Conservation (phyloP, 2,329 filamentous ascomycete species). For the Colletotrichum endophyticum region DNA sequence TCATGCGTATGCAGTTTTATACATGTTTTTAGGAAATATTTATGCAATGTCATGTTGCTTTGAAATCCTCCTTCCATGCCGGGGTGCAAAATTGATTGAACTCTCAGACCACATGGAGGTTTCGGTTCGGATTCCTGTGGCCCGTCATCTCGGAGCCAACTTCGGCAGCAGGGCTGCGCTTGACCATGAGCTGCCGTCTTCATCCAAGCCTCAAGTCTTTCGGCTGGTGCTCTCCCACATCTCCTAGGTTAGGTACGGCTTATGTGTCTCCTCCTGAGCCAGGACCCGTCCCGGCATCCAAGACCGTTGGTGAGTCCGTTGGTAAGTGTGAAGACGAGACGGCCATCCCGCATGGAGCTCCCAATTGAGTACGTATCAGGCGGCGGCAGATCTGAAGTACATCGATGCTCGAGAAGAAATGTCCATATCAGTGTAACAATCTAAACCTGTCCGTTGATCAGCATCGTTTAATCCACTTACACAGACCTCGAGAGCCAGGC, state of each 20-base stretch:
- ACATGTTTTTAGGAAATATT: too few relatives aligned
- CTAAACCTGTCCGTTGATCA: not conserved
- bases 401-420: not conserved
- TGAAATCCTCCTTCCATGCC: too few relatives aligned
- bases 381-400: not conserved
- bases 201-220: not conserved
- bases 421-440: not conserved
- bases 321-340: not conserved
- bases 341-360: not conserved
- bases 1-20: too few relatives aligned
- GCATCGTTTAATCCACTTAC: not conserved
- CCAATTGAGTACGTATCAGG: not conserved
- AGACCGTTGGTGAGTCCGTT: not conserved
- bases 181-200: not conserved
- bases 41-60: too few relatives aligned
- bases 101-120: too few relatives aligned
- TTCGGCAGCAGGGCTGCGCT: not conserved
- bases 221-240: not conserved
- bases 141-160: not conserved
- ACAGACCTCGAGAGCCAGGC: accelerated
- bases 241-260: not conserved
- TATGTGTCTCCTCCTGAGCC: not conserved
- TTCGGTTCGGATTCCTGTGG: not conserved
- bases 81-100: too few relatives aligned
- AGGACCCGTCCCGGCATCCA: not conserved